Conservation (phyloP, 1,284 basidiomycete species). For the Ceratobasidium sp. region DNA sequence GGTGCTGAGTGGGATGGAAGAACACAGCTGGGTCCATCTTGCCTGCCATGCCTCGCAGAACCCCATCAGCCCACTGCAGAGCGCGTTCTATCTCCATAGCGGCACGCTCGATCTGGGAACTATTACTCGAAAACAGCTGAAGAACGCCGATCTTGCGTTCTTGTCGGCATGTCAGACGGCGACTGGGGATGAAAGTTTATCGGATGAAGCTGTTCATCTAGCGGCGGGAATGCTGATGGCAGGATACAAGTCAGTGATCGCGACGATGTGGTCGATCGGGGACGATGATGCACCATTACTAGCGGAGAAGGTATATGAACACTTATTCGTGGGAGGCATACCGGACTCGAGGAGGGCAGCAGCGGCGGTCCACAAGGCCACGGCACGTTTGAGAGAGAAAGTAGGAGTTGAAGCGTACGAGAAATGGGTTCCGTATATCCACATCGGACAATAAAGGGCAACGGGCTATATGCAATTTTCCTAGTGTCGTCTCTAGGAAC, state of each 20-base stretch:
- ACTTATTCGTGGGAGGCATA: conserved; percentile 1
- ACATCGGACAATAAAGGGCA: too few relatives aligned
- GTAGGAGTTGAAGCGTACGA: conserved; percentile 12
- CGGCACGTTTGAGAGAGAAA: background rate
- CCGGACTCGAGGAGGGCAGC: background rate
- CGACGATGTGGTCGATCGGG: conserved; percentile 24
- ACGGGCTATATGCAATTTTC: too few relatives aligned
- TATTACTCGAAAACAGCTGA: conserved; percentile 1
- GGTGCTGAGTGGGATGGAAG: background rate
- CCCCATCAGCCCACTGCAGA: background rate
- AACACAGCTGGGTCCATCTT: conserved; percentile 30
- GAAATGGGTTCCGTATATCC: conserved; percentile 11
- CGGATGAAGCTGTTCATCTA: conserved; percentile 27
- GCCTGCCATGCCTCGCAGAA: conserved; percentile 22
- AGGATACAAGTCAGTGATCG: conserved; percentile 16
- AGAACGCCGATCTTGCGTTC: conserved; percentile 9
- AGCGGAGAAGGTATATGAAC: conserved; percentile 6
- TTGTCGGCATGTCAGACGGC: conserved; percentile 38
- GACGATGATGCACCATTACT: conserved; percentile 22
- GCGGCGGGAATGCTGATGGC: conserved; percentile 31
- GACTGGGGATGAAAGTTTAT: background rate
- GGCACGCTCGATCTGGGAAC: conserved; percentile 7
- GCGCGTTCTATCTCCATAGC: conserved; percentile 16
- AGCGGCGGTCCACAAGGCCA: conserved; percentile 6
- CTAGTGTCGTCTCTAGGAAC: too few relatives aligned